These are phyloP conservation scores for Psilocybe tampanensis DNA, from an alignment of 768 basidiomycete genomes.

Conservation along the genomic window DNA sequence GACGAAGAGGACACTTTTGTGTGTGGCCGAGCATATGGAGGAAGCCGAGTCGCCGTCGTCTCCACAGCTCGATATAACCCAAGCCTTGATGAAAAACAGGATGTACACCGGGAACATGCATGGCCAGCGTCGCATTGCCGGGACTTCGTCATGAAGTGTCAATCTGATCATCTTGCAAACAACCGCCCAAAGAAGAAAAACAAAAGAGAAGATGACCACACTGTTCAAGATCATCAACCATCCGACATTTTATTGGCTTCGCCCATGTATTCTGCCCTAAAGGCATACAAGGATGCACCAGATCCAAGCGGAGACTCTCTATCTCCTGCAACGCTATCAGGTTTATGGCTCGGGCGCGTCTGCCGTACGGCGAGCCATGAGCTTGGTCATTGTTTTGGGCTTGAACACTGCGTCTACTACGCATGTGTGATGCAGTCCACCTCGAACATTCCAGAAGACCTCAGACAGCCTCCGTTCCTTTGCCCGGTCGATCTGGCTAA, in stretches of 20 bases:
- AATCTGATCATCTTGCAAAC: neutral
- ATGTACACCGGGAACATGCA: conserved; percentile 32
- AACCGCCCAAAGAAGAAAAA: conserved; percentile 14
- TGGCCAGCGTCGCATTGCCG: conserved; percentile 41
- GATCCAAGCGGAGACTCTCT: neutral
- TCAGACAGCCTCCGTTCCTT: conserved; percentile 36
- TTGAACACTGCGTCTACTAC: conserved; percentile 41
- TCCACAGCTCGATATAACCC: conserved; percentile 39
- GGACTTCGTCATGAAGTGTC: conserved; percentile 22
- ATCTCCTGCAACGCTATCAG: conserved; percentile 12
- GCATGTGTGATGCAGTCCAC: conserved; percentile 41
- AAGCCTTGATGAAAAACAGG: conserved; percentile 28
- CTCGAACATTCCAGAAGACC: conserved; percentile 32
- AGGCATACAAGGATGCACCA: conserved; percentile 11
- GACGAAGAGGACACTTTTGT: conserved; percentile 36
- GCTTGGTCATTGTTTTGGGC: conserved; percentile 42
- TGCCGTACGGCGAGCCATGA: conserved; percentile 41
- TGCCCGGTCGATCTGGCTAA: conserved; percentile 36
- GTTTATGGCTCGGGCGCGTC: conserved; percentile 36
- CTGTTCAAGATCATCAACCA: neutral
- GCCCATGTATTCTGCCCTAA: conserved; percentile 9
- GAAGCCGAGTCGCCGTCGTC: conserved; percentile 39
- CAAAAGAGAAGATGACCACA: neutral
- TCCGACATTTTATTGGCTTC: neutral
- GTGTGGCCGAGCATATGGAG: conserved; percentile 42